Evolutionary conservation across 352 stramenopile species (phyloP), one percentile per base, ranked within the genome.

Genomic region (Phytophthora quininea): DNA sequence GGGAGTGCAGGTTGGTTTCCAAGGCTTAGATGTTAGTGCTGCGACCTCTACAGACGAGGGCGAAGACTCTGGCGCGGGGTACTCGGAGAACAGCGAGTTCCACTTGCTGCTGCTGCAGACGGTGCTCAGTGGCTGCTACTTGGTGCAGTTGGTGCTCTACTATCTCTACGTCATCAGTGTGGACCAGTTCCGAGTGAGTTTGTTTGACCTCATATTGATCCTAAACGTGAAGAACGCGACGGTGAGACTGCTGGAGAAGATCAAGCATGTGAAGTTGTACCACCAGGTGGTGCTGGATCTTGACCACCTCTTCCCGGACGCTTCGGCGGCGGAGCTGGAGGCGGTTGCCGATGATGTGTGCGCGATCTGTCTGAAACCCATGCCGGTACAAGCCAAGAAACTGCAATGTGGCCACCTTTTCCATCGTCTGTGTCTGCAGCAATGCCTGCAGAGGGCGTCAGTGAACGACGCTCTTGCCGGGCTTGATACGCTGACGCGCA

Each of bases 201-300:
- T 93, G 46, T 77, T 92, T 33, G 86, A 93, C 54, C 83, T 93
- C 30, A 90, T 92, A 33, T 59, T 93, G 54, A 89, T 93, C 42
- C 55, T 93, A 19, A 92, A 91, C 33, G 83, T 93, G n/a, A 93
- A 93, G 66, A 92, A 89, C 35, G 83, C 86, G 10, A 92, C 82
- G 0, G 74, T 90, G 19, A 62, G 83, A 24, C 56, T 93, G 8
- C 61, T 92, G 30, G 82, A 91, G 53, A 90, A 91, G 60, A 45
- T 82, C 40, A 89, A 85, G 38, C 77, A 88, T 33, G 80, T 91
- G 1, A 85, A 89, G 37, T 54, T 86, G 27, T 92, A 92, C 58
- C 80, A 92, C 27, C 78, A 85, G 51, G 76, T 91, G 29, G 83
- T 89, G n/a, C 49, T 91, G 24, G 86, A 92, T 29, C 65, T 93